Evolutionary conservation across 225 moss, liverwort and hornwort species (phyloP).

Genomic region (Rhytidiadelphus loreus): DNA sequence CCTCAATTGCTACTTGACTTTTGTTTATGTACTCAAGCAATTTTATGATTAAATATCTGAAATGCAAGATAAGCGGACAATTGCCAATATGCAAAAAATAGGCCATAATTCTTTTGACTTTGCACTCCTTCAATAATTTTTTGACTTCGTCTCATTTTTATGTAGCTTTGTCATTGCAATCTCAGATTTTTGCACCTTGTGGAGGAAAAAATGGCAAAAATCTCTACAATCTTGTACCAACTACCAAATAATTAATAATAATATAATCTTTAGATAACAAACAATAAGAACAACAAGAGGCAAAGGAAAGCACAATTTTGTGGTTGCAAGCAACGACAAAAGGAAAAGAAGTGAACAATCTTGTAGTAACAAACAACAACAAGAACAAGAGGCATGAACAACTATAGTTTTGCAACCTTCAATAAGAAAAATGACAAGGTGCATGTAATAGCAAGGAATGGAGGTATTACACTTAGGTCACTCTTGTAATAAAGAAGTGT

Average conservation of each 20-base stretch:
- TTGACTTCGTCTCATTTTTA: not conserved
- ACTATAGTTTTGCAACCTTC: not conserved
- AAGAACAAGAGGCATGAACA: not conserved
- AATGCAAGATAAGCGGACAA: not conserved
- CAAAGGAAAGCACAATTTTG: not conserved
- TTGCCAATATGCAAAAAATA: not conserved
- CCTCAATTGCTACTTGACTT: accelerated
- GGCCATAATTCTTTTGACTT: not conserved
- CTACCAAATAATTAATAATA: not conserved
- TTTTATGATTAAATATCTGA: accelerated
- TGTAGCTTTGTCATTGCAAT: not conserved
- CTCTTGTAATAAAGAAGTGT: too few relatives aligned
- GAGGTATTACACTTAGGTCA: too few relatives aligned
- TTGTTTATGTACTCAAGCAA: not conserved
- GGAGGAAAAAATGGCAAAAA: not conserved
- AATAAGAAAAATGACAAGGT: not conserved
- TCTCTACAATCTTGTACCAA: not conserved
- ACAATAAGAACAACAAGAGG: not conserved
- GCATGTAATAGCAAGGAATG: too few relatives aligned
- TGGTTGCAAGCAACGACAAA: not conserved
- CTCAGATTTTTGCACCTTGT: not conserved
- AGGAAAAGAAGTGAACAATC: not conserved
- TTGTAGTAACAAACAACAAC: not conserved
- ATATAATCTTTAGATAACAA: not conserved
- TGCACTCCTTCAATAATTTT: accelerated